phyloP scores from a whole-genome alignment of 2,329 filamentous ascomycete species.

The Trichoderma gracile region DNA sequence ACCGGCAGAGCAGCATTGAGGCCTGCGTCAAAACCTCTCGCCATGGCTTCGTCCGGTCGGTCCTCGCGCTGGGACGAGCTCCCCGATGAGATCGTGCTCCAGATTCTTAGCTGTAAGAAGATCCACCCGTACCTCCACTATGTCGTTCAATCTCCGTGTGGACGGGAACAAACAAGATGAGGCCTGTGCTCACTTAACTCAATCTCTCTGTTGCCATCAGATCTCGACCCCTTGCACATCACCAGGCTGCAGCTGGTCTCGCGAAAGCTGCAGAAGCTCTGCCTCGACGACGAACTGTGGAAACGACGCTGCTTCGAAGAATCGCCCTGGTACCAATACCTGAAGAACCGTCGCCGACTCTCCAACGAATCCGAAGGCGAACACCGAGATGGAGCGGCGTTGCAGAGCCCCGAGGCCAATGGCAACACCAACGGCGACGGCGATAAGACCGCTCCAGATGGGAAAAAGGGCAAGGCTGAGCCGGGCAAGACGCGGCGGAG shows the following conservation, averaged over 20 bases:
- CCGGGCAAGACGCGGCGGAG: background rate
- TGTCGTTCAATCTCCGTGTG: background rate
- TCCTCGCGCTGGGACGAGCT: constrained; percentile 49
- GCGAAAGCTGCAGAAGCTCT: constrained; percentile 63
- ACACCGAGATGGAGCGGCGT: constrained; percentile 38
- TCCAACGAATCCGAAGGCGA: constrained; percentile 29
- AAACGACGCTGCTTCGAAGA: constrained; percentile 70
- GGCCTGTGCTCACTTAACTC: constrained; percentile 21
- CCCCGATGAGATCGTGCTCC: constrained; percentile 64
- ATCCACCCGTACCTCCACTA: constrained; percentile 13
- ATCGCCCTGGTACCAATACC: constrained; percentile 64
- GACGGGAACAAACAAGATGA: constrained; percentile 26
- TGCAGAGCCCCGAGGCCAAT: constrained; percentile 30
- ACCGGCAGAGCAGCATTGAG: constrained; percentile 20
- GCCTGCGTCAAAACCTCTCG: constrained; percentile 27
- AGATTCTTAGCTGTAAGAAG: constrained; percentile 61
- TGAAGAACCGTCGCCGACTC: constrained; percentile 47
- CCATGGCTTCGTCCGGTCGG: constrained; percentile 34
- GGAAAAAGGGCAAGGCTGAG: constrained; percentile 2
- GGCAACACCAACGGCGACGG: constrained; percentile 30
- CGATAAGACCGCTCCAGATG: background rate
- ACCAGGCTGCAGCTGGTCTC: constrained; percentile 70
- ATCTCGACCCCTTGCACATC: constrained; percentile 46
- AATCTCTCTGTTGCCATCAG: constrained; percentile 30
- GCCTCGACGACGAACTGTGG: constrained; percentile 77